A percentile compares a stretch with the other conserved stretches of the same genome.
These are phyloP conservation scores for Pyrenopolyporus hunteri DNA, from an alignment of 495 filamentous ascomycete species.

Conservation along the genomic window DNA sequence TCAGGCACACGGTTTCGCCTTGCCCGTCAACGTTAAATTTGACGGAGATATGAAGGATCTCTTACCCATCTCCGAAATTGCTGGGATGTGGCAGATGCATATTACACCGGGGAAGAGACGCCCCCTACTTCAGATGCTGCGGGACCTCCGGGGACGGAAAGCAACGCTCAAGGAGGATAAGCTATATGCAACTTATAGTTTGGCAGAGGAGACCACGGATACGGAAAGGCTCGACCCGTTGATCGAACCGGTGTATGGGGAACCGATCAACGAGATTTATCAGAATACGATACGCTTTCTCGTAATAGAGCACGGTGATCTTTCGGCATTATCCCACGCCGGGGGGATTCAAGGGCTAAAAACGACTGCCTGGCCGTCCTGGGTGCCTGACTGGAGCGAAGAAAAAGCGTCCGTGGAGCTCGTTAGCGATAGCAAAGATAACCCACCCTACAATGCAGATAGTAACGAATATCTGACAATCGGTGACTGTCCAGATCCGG, in stretches of 20 bases:
- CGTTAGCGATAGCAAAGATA: not conserved
- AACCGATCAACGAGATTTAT: conserved; percentile 8
- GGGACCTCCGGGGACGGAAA: conserved; percentile 22
- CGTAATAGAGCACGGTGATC: conserved; percentile 23
- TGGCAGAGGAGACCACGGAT: conserved; percentile 24
- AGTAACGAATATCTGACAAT: conserved; percentile 11
- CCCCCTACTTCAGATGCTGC: conserved; percentile 23
- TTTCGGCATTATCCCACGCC: conserved; percentile 23
- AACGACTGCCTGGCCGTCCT: conserved; percentile 19
- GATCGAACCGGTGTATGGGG: conserved; percentile 27
- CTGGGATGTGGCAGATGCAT: conserved; percentile 26
- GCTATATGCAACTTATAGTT: conserved; percentile 27
- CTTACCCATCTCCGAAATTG: conserved; percentile 16
- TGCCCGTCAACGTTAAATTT: conserved; percentile 12
- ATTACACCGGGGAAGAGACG: conserved; percentile 9
- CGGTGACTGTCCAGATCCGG: conserved; percentile 12
- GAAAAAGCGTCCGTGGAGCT: conserved; percentile 20
- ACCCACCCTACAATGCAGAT: conserved; percentile 12
- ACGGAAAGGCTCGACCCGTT: conserved; percentile 17
- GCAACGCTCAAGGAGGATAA: conserved; percentile 26
- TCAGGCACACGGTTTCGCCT: conserved; percentile 19
- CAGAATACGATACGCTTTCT: conserved; percentile 20
- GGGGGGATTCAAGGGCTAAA: conserved; percentile 20
- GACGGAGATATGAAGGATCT: conserved; percentile 16
- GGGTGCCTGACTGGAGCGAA: conserved; percentile 30